phyloP scores from a whole-genome alignment of 2,329 filamentous ascomycete species.

The Myrmaecium sp. region DNA sequence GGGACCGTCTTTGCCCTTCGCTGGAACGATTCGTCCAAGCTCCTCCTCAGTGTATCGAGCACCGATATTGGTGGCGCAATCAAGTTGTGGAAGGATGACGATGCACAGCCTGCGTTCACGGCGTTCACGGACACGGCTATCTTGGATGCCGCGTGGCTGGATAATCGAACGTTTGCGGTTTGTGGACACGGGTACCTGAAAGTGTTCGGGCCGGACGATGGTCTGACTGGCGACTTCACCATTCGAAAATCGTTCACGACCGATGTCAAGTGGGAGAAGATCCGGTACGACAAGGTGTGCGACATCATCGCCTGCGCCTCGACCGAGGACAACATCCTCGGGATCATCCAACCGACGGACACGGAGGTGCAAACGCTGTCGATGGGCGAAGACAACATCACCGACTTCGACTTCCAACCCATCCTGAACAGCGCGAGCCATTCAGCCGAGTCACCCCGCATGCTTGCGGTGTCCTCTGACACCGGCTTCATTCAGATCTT shows the following conservation, averaged over 20 bases:
- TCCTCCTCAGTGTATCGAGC: slow-evolving; percentile 21
- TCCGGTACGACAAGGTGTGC: slow-evolving; percentile 24
- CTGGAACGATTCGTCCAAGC: slow-evolving; percentile 17
- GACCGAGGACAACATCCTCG: slow-evolving; percentile 12
- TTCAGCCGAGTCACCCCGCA: slow-evolving; percentile 10
- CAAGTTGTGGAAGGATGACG: slow-evolving; percentile 17
- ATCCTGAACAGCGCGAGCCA: slow-evolving; percentile 5
- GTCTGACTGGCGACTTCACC: slow-evolving; percentile 6
- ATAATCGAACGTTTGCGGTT: slow-evolving; percentile 25
- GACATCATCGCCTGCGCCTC: slow-evolving; percentile 20
- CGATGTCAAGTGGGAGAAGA: slow-evolving; percentile 16
- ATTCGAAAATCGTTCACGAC: slow-evolving; percentile 16
- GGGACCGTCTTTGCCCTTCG: slow-evolving; percentile 20
- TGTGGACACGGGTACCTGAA: slow-evolving; percentile 24
- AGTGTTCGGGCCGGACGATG: slow-evolving; percentile 13
- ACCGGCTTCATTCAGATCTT: slow-evolving; percentile 25
- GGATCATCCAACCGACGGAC: slow-evolving; percentile 18
- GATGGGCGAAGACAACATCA: slow-evolving; percentile 20
- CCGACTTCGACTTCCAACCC: slow-evolving; percentile 25
- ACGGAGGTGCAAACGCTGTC: slow-evolving; percentile 15
- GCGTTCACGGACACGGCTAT: slow-evolving; percentile 24
- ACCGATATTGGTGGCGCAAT: slow-evolving; percentile 21
- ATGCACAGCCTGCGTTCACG: slow-evolving; percentile 22
- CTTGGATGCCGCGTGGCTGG: slow-evolving; percentile 28
- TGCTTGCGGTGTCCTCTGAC: slow-evolving; percentile 24